Conservation (phyloP, 257 asterid species). For the Nicotiana tomentosiformis region DNA sequence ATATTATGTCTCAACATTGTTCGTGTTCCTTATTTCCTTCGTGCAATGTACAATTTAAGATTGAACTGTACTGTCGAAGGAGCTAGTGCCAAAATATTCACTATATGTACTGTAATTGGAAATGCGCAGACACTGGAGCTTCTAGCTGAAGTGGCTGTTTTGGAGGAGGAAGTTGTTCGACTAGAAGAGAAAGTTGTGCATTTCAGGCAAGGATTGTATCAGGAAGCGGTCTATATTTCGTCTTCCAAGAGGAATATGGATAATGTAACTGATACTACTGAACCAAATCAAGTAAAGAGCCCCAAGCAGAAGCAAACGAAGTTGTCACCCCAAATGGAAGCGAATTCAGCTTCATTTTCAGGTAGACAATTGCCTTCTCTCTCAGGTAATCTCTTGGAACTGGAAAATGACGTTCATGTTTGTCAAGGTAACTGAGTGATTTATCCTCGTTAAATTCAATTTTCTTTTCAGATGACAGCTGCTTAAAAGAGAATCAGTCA, state of each 20-base stretch:
- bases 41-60: background rate
- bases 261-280: conserved; percentile 33
- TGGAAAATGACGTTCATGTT: background rate
- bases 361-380: conserved; percentile 27
- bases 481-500: conserved; percentile 52
- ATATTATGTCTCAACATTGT: background rate
- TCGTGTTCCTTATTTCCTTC: background rate
- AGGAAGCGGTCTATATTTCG: conserved; percentile 77
- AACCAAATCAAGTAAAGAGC: conserved; percentile 27
- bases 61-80: background rate
- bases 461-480: conserved; percentile 38
- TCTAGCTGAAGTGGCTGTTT: conserved; percentile 92
- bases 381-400: conserved; percentile 31
- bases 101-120: background rate
- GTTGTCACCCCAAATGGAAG: conserved; percentile 34
- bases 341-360: conserved; percentile 17
- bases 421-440: background rate
- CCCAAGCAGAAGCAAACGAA: conserved; percentile 42
- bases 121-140: conserved; percentile 75
- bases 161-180: conserved; percentile 96
- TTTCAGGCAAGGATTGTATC: conserved; percentile 83
- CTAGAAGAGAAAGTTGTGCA: conserved; percentile 83
- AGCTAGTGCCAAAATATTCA: background rate
- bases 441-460: background rate
- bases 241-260: conserved; percentile 56